A percentile compares a stretch with the other conserved stretches of the same genome.
phyloP scores from a whole-genome alignment of 23 red algal species.

The Rhodosorus marinus region DNA sequence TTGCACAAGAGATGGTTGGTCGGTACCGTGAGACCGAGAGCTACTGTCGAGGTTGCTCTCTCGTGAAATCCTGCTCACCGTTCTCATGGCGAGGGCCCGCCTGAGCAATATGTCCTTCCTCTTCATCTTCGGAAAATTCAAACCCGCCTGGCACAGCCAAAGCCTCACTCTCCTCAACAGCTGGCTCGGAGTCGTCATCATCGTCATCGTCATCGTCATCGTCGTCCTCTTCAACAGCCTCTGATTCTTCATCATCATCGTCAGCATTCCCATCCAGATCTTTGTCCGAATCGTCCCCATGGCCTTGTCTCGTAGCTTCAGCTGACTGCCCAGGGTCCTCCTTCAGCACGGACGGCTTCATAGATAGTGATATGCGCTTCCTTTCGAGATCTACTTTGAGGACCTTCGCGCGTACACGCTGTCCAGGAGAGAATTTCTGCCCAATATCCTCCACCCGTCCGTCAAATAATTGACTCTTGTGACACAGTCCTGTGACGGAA shows the following conservation, averaged over 20 bases:
- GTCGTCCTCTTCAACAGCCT: neutral
- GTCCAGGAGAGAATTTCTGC: neutral
- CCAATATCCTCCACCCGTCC: neutral
- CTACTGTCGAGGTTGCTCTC: neutral
- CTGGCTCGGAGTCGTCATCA: neutral
- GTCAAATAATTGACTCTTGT: neutral
- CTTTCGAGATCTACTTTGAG: neutral
- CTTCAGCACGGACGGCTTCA: neutral
- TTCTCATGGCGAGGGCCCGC: neutral
- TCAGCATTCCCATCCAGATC: neutral
- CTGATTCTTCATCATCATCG: neutral
- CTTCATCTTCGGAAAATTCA: constrained; percentile 14
- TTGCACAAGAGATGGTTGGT: neutral
- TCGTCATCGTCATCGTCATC: neutral
- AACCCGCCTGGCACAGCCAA: neutral
- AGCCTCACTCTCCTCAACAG: constrained; percentile 1
- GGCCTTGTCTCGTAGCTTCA: neutral
- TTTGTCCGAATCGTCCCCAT: neutral
- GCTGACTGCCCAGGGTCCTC: neutral
- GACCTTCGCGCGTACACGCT: neutral
- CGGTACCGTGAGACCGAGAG: neutral
- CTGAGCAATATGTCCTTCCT: neutral
- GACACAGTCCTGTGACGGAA: neutral
- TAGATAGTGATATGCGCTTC: neutral
- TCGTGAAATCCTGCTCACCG: neutral